Evolutionary conservation across 2,329 filamentous ascomycete genomes (phyloP).

Genomic region (Penicillium crustosum): DNA sequence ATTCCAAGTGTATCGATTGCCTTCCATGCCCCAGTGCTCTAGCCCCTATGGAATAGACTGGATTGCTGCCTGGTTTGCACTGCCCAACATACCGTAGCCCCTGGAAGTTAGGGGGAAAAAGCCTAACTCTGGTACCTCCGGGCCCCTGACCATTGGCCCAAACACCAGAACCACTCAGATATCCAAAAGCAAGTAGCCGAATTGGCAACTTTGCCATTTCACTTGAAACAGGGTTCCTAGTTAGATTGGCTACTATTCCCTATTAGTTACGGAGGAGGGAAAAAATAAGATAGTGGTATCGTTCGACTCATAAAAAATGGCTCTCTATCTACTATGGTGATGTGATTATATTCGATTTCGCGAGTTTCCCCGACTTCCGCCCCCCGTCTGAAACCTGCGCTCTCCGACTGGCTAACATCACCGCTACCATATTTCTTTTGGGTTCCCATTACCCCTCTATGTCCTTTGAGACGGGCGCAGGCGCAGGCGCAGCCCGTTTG

Average conservation of each 20-base stretch:
- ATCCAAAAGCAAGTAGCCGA: conserved; percentile 6
- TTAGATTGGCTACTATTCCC: background rate
- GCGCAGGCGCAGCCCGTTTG: background rate
- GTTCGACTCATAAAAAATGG: background rate
- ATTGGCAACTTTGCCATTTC: conserved; percentile 5
- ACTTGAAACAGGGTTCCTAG: background rate
- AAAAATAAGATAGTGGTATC: background rate
- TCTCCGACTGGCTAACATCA: conserved; percentile 3
- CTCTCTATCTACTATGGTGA: background rate
- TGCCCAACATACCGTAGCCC: background rate
- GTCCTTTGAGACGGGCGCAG: conserved; percentile 17
- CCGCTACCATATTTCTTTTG: background rate
- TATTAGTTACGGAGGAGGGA: background rate
- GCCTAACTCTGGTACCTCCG: background rate
- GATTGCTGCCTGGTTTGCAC: background rate
- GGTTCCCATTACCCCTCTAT: conserved; percentile 20
- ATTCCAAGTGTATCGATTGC: conserved; percentile 8
- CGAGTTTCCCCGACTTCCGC: conserved; percentile 5
- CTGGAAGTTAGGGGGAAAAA: background rate
- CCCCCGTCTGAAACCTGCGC: background rate
- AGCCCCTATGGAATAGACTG: background rate
- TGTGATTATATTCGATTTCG: background rate
- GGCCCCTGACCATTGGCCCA: background rate
- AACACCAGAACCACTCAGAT: background rate
- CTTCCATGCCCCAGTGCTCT: background rate